Evolutionary conservation across 2,329 filamentous ascomycete genomes (phyloP).

Genomic region (Chrysosporium queenslandicum): DNA sequence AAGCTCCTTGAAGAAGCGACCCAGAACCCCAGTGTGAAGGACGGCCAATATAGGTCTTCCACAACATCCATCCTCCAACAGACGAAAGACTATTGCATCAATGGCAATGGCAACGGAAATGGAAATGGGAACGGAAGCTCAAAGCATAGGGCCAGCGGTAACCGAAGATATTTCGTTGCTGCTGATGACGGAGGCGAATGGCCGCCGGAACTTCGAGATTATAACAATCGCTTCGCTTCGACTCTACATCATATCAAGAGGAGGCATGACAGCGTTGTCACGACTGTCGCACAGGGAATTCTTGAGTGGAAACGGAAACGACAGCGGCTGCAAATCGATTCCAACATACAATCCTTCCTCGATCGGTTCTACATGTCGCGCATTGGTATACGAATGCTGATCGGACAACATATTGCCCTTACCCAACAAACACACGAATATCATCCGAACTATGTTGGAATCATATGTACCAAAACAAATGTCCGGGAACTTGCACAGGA

Average conservation of each 20-base stretch:
- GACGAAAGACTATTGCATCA: constrained; percentile 43
- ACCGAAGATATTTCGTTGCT: constrained; percentile 76
- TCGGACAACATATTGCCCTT: constrained; percentile 94
- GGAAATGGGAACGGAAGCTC: constrained; percentile 35
- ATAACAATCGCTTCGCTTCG: constrained; percentile 83
- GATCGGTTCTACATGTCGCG: constrained; percentile 99
- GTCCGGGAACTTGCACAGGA: constrained; percentile 90
- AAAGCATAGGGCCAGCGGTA: constrained; percentile 42
- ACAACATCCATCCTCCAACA: constrained; percentile 23
- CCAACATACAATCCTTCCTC: constrained; percentile 92
- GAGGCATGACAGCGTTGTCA: constrained; percentile 92
- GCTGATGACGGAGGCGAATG: constrained; percentile 81
- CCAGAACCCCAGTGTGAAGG: constrained; percentile 76
- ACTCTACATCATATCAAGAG: constrained; percentile 90
- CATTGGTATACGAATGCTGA: constrained; percentile 97
- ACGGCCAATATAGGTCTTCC: constrained; percentile 62
- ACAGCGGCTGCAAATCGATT: constrained; percentile 96
- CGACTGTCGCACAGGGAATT: constrained; percentile 94
- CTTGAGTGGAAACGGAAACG: constrained; percentile 94
- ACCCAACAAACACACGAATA: constrained; percentile 84
- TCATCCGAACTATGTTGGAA: constrained; percentile 91
- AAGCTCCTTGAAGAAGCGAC: constrained; percentile 71
- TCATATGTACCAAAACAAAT: constrained; percentile 98
- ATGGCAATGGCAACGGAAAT: constrained; percentile 35
- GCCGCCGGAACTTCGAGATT: constrained; percentile 88